Percentiles rank a stretch among this genome's conserved stretches.
Evolutionary conservation across 2,329 filamentous ascomycete genomes (phyloP).

Genomic region (Nannizzia gypsea): DNA sequence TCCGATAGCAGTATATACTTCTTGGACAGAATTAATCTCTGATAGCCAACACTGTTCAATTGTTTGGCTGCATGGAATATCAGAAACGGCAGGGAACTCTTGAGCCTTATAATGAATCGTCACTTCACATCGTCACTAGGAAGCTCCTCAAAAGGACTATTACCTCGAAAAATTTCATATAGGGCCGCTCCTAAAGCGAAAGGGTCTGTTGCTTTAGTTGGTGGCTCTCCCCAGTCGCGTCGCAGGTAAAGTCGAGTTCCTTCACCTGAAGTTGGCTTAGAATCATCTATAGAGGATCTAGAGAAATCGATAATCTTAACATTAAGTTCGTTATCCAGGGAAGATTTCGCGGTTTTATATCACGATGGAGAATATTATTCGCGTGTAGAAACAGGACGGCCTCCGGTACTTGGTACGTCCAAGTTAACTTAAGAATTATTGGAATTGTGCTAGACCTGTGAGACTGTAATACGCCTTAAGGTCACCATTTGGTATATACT

Average conservation of each 20-base stretch:
- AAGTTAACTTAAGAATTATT: conserved; percentile 16
- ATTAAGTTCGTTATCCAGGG: conserved; percentile 26
- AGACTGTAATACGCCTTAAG: conserved; percentile 5
- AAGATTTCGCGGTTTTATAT: conserved; percentile 32
- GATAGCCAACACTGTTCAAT: conserved; percentile 17
- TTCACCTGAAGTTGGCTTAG: conserved; percentile 14
- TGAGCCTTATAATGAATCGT: conserved; percentile 11
- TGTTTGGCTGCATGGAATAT: conserved; percentile 14
- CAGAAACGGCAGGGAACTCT: conserved; percentile 15
- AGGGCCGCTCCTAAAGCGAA: conserved; percentile 18
- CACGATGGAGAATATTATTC: conserved; percentile 30
- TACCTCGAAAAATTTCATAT: conserved; percentile 15
- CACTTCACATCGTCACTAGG: conserved; percentile 16
- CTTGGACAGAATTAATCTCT: conserved; percentile 12
- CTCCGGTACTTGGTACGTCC: conserved; percentile 26
- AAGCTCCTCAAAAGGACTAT: conserved; percentile 15
- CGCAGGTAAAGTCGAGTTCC: conserved; percentile 16
- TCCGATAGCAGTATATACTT: not conserved
- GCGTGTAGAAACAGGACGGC: conserved; percentile 27
- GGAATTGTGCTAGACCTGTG: conserved; percentile 1
- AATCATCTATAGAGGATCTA: conserved; percentile 23
- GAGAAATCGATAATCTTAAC: conserved; percentile 30
- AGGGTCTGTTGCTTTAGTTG: conserved; percentile 15
- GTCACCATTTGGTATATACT: conserved; percentile 9
- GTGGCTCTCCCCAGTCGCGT: conserved; percentile 16